Evolutionary conservation across 2,329 filamentous ascomycete genomes (phyloP).

Genomic region (Monosporascus cannonballus): DNA sequence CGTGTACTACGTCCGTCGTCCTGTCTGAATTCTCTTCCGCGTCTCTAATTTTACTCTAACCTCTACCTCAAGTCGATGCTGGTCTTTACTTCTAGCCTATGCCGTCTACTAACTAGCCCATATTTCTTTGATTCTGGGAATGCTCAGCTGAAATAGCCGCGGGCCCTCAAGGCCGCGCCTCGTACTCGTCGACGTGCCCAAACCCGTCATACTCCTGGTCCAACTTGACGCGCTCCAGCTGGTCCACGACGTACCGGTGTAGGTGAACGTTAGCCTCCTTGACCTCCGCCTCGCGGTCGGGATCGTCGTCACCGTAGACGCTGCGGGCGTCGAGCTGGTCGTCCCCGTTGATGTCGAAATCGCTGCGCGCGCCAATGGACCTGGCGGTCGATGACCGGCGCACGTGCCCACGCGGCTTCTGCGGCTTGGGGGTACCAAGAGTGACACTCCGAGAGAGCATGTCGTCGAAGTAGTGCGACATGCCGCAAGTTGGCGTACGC

Average conservation of each 20-base stretch:
- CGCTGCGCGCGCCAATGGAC: conserved; percentile 78
- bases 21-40: no score
- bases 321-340: conserved; percentile 36
- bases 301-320: conserved; percentile 44
- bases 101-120: no score
- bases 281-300: conserved; percentile 43
- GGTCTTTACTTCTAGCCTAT: not conserved
- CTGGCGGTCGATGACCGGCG: conserved; percentile 76
- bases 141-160: no score
- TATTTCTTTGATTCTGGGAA: no score
- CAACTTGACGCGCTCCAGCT: conserved; percentile 67
- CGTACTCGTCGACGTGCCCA: conserved; percentile 28
- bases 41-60: conserved; percentile 4
- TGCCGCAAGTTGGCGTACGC: conserved; percentile 74
- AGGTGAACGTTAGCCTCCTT: conserved; percentile 63
- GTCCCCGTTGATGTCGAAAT: conserved; percentile 55
- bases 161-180: conserved; percentile 17
- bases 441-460: conserved; percentile 58
- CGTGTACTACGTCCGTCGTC: no score
- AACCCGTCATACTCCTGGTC: conserved; percentile 31
- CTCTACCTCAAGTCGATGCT: not conserved
- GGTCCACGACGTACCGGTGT: conserved; percentile 74
- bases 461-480: conserved; percentile 94
- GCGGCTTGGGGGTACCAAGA: conserved; percentile 31
- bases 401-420: conserved; percentile 45